phyloP scores from a whole-genome alignment of 1,284 basidiomycete species.

The Sanghuangporus baumii region DNA sequence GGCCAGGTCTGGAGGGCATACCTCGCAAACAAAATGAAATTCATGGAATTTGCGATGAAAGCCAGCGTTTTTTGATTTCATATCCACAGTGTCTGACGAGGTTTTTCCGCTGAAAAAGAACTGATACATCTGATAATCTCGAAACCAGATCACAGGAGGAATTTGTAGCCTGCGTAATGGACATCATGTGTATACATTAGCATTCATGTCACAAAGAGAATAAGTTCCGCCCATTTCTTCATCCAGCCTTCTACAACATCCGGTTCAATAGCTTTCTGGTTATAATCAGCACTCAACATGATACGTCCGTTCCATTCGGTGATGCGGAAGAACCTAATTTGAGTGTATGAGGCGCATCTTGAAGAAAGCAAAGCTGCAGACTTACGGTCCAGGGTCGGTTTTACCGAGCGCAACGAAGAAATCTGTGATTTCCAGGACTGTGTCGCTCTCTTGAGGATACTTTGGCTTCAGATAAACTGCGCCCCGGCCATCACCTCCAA shows the following conservation, averaged over 20 bases:
- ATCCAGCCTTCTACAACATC: conserved; percentile 1
- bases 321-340: conserved; percentile 8
- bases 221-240: conserved; percentile 11
- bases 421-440: conserved; percentile 5
- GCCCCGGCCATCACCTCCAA: conserved; percentile 18
- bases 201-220: not conserved
- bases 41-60: too few species aligned
- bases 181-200: not conserved
- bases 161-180: too few species aligned
- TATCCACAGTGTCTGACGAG: too few species aligned
- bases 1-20: too few species aligned
- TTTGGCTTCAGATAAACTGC: conserved; percentile 8
- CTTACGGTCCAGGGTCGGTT: conserved; percentile 20
- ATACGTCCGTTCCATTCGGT: conserved; percentile 13
- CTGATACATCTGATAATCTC: too few species aligned
- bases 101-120: too few species aligned
- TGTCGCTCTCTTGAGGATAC: conserved; percentile 8
- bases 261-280: not conserved
- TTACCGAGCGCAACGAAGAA: conserved; percentile 18
- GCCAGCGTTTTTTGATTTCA: too few species aligned
- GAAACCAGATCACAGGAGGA: too few species aligned
- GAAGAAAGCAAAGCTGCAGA: not conserved
- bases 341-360: not conserved
- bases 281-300: conserved; percentile 11
- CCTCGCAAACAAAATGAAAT: too few species aligned